A percentile compares a stretch with the other conserved stretches of the same genome.
Conservation (phyloP, 495 filamentous ascomycete genomes). For the Penicillium bovifimosum region DNA sequence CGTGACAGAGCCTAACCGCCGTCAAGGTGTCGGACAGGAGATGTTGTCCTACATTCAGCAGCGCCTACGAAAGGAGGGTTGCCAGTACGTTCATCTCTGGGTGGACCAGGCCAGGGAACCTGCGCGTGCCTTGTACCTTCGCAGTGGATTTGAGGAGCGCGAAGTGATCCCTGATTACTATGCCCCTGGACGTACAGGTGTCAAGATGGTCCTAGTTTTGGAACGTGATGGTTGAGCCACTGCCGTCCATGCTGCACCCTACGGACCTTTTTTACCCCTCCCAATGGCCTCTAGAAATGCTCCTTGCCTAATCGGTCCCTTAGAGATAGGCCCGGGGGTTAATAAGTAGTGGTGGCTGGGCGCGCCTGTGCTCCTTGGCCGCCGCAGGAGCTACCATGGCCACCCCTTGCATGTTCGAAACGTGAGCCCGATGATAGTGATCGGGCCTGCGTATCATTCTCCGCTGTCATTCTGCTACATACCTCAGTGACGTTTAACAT, state of each 20-base stretch:
- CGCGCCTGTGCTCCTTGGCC: conserved; percentile 22
- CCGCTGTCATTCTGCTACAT: conserved; percentile 33
- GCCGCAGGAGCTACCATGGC: conserved; percentile 10
- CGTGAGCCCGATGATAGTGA: conserved; percentile 23
- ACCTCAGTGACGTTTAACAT: conserved; percentile 42
- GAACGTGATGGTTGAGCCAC: conserved; percentile 26
- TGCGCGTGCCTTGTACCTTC: conserved; percentile 46
- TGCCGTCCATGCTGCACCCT: conserved; percentile 3
- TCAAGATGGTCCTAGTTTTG: conserved; percentile 50
- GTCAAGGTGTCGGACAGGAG: conserved; percentile 47
- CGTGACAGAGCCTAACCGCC: conserved; percentile 46
- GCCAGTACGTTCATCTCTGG: conserved; percentile 54
- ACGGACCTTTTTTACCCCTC: conserved; percentile 3
- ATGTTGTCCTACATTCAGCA: conserved; percentile 45
- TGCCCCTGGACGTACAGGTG: conserved; percentile 48
- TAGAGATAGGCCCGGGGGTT: conserved; percentile 19
- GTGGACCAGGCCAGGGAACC: conserved; percentile 50
- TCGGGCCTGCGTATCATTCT: conserved; percentile 21
- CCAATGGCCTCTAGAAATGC: conserved; percentile 6
- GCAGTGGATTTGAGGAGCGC: conserved; percentile 47
- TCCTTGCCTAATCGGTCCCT: conserved; percentile 15
- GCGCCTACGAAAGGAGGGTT: conserved; percentile 47
- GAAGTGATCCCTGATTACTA: conserved; percentile 53
- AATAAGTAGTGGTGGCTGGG: conserved; percentile 26
- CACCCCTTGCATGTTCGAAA: conserved; percentile 41